Evolutionary conservation across 257 asterid species (phyloP), one percentile per base, ranked within the genome.

Genomic region (Linaria vulgaris): DNA sequence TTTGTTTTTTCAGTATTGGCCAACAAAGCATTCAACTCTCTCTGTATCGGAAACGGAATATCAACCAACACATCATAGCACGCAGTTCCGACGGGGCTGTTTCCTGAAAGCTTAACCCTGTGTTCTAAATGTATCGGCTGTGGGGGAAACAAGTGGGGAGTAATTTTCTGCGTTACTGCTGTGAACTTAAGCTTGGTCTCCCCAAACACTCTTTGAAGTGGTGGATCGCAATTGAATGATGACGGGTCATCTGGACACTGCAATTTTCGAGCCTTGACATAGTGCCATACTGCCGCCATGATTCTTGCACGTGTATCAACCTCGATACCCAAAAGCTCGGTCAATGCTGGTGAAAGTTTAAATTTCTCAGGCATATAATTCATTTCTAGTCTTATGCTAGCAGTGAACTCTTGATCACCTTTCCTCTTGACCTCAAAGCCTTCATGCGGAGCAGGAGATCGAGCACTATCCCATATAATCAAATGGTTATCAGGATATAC

Each of bases 371-470:
- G 97, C 84, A 79, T 73, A 69, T 94, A 90, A 75, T 80, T 90
- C 95, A 94, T 78, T 75, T 90, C 97, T 61, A 94, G 59, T 58
- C 97, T 77, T 69, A 88, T 85, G 73, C 85, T 85, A 12, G 76
- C 92, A 0, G 86, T 82, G 69, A 87, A 90, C 71, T 94, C 99
- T 76, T 85, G 95, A 56, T 94, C 95, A 58, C 99, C 99, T 69
- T 80, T 90, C 78, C 99, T 75, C 74, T 88, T 94, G 53, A 90
- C 92, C 83, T 94, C 97, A 17, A 94, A 94, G n/a, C 99, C 99
- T 67, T 90, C 97, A 5, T 94, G 97, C n/a, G 92, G 87, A 49
- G 87, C 90, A 57, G 97, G 94, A 12, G 95, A 72, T 61, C 96
- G 83, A 30, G 91, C 80, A 73, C 87, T 77, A 56, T 94, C 97